Evolutionary conservation across 306 rosid genomes (phyloP), one percentile per base, ranked within the genome.

Genomic region (Cucumis hystrix): DNA sequence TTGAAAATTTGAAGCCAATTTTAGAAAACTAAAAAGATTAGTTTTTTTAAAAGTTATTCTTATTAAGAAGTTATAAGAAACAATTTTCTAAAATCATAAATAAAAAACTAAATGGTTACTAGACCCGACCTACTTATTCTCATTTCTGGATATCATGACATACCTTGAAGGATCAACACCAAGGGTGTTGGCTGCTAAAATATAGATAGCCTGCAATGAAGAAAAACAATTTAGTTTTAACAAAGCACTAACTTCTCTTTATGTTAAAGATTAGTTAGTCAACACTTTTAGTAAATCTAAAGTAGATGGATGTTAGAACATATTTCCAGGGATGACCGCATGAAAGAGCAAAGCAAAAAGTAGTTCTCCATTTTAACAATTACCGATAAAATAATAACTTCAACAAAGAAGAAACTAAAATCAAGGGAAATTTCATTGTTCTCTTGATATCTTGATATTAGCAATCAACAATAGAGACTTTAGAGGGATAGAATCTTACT

Each of bases 91-190:
- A 33, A 33, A 33, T 33, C 5, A 33, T 33, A 33, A 33, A 33
- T 43, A 15, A 51, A 51, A 51, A 51, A 5, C n/a, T 1, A 51
- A 51, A 51, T 49, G 55, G 6, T 43, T 9, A 51, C 4, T 5
- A 51, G 5, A 51, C 0, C 0, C 8, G 7, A 15, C n/a, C 56
- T 25, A 69, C 13, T 13, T 43, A 43, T 69, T 71, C 63, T 60
- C 67, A 78, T 60, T 67, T 16, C 47, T 55, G 21, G 11, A 41
- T 30, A 58, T 79, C 59, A 61, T 62, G 77, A 59, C 45, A 56
- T 95, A 95, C 99, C 99, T 89, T 37, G 96, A 92, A 82, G 99
- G 91, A 77, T 92, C 99, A 58, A 95, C 93, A 5, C 83, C 86
- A 18, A 95, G 92, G 51, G 97, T 95, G 81, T 79, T 85, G 68